Evolutionary conservation across 2,329 filamentous ascomycete genomes (phyloP), one percentile per base, ranked within the genome.

Genomic region (Ascochyta koolunga): DNA sequence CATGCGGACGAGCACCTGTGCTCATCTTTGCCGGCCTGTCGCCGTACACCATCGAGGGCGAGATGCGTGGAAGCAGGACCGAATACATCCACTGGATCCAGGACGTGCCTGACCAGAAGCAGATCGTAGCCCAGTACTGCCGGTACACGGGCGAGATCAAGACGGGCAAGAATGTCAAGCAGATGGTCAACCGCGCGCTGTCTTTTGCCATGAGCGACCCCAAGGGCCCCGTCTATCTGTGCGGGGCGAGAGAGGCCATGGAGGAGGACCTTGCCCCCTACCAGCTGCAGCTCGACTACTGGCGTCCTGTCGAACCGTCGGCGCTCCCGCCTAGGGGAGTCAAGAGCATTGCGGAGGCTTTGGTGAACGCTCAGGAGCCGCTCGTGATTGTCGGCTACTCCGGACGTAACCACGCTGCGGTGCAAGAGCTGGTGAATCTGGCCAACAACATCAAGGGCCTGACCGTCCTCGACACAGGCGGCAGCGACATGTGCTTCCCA

Each of bases 41-140:
- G 10, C 90, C 90, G 0, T 90, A 86, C 69, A 93, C 90, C 0
- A 82, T 88, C 25, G 89, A 92, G 64, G 90, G 90, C 15, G 90
- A 93, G 74, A 85, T 89, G 76, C 82, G 87, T 1, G 90, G 90
- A 11, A 75, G 72, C 59, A 62, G 90, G 48, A 92, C 89, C 1
- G 90, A 93, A 74, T 93, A 90, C 71, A 93, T 92, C 62, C 90
- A 93, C 72, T 93, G 90, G 89, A 88, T 93, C 27, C 90, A 93
- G 67, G 89, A 93, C 73, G 88, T 92, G 2, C 89, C 88, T 0
- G 89, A 93, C 66, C 90, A 93, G 72, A 90, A 89, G 71, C 83
- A 86, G 65, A 93, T 96, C 54, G 79, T 96, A 3, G 80, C 84
- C 0, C 91, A 96, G 77, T 96, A 96, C 74, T 96, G 92, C 71